These are phyloP conservation scores for Ganoderma leucocontextum DNA, from an alignment of 1,284 basidiomycete genomes.

Conservation along the genomic window DNA sequence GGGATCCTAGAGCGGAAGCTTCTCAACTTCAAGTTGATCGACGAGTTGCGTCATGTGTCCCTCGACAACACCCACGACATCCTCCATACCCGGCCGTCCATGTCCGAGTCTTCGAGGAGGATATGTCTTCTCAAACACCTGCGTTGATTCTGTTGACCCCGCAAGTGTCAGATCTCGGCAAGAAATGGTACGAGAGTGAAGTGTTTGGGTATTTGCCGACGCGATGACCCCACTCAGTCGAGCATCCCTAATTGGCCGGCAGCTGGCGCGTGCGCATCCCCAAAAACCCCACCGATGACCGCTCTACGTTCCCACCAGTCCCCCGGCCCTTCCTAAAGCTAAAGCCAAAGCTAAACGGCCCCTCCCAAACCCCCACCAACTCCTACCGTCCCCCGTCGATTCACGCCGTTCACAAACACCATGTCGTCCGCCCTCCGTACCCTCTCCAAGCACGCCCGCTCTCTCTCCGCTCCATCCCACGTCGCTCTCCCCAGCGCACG, in stretches of 20 bases:
- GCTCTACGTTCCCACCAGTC: slow-evolving; percentile 35
- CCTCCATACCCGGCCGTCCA: not conserved
- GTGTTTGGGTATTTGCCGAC: slow-evolving; percentile 22
- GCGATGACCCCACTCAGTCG: slow-evolving; percentile 29
- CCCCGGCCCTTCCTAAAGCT: slow-evolving; percentile 22
- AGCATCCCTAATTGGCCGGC: slow-evolving; percentile 23
- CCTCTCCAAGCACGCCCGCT: slow-evolving; percentile 43
- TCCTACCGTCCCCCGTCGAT: slow-evolving; percentile 14
- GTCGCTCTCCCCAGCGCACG: slow-evolving; percentile 19
- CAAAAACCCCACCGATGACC: slow-evolving; percentile 41
- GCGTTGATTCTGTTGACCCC: not conserved
- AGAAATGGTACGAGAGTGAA: slow-evolving; percentile 31
- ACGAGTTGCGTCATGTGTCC: slow-evolving; percentile 9
- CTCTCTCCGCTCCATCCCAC: slow-evolving; percentile 37
- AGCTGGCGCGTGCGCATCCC: slow-evolving; percentile 33
- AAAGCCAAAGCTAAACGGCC: slow-evolving; percentile 6
- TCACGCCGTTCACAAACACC: slow-evolving; percentile 24
- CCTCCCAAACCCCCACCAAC: slow-evolving; percentile 18
- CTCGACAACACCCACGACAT: not conserved
- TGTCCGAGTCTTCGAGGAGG: not conserved
- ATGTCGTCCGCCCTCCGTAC: slow-evolving; percentile 42
- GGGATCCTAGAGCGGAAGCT: not conserved
- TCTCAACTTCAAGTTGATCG: slow-evolving; percentile 5
- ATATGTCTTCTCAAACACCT: not conserved
- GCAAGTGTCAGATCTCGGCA: not conserved